phyloP scores from a whole-genome alignment of 768 basidiomycete genomes.

The Boletus eberwhitei region DNA sequence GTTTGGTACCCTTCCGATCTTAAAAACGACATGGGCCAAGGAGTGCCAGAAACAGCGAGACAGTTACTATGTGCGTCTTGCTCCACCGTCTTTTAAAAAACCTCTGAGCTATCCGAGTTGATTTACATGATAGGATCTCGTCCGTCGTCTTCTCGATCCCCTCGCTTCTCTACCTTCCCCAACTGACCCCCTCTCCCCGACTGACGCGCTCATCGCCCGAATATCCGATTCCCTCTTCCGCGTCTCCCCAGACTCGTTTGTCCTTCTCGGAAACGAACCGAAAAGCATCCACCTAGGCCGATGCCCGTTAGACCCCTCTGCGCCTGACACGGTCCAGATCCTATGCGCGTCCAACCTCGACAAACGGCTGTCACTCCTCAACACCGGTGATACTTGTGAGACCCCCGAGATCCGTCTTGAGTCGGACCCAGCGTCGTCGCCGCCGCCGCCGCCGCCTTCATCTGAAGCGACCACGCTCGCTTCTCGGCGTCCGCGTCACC shows the following conservation, averaged over 20 bases:
- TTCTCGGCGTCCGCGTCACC: slow-evolving; percentile 26
- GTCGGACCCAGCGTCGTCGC: slow-evolving; percentile 7
- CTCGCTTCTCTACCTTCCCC: slow-evolving; percentile 45
- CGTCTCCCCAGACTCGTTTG: slow-evolving; percentile 50
- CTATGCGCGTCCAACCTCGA: slow-evolving; percentile 52
- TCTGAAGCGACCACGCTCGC: slow-evolving; percentile 34
- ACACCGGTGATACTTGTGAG: slow-evolving; percentile 16
- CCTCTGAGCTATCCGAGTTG: slow-evolving; percentile 1
- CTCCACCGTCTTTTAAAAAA: background rate
- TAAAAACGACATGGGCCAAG: slow-evolving; percentile 56
- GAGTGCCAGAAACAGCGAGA: slow-evolving; percentile 61
- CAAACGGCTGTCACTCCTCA: slow-evolving; percentile 46
- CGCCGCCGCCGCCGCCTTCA: slow-evolving; percentile 18
- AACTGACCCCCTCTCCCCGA: slow-evolving; percentile 34
- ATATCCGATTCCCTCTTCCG: slow-evolving; percentile 55
- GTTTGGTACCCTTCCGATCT: slow-evolving; percentile 55
- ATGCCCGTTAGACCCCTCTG: slow-evolving; percentile 51
- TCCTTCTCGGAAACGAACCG: slow-evolving; percentile 49
- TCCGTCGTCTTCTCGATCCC: slow-evolving; percentile 58
- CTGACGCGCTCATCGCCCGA: slow-evolving; percentile 48
- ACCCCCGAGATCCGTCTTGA: slow-evolving; percentile 44
- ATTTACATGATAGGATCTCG: slow-evolving; percentile 52
- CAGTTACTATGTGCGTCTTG: slow-evolving; percentile 64
- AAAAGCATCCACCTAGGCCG: slow-evolving; percentile 32
- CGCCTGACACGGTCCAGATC: slow-evolving; percentile 47